Base-by-base conservation (phyloP, 1,139 yeast genomes). In the Hyphopichia pseudoburtonii region DNA sequence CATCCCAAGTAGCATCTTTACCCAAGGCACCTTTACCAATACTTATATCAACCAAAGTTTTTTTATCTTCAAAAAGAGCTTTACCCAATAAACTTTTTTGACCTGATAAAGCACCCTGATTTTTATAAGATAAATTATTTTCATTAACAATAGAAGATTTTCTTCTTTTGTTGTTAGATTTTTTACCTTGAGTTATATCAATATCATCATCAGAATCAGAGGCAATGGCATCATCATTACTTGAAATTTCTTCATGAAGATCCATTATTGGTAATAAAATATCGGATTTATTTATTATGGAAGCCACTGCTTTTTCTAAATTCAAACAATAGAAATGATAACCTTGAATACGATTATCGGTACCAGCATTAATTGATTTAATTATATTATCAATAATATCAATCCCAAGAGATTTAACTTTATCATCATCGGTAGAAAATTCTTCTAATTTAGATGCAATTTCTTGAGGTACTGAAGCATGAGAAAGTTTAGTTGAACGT, bases 1-100 rank as follows among this genome's bases (percentile, higher is more conserved):
- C 98, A 67, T 92, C 98, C 98, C 98, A 92, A 3, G 94, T 87
- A 8, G 96, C 97, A 60, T 87, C 95, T 47, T 90, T 80, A 18
- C 96, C 96, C 31, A 87, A 58, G 2, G 86, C 78, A 30, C 96
- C 96, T 47, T 85, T 83, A 34, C 96, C 96, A 18, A 85, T 76
- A 38, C 94, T 84, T 28, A 87, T 87, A 6, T 90, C 87, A 31
- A 86, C 68, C 36, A 86, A 72, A 2, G 77, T 76, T 46, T 78
- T 76, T 43, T 79, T 73, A 39, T 63, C 65, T 17, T 52, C 56
- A 21, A 50, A 42, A 12, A 62, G 45, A 2, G 68, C 61, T 31
- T 53, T 58, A 12, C 60, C 51, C 4, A 59, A 51, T 25, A 60
- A 36, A 15, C 49, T 52, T 35, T 50, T 53, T 22, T 52, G 52